These are phyloP conservation scores for Jamesozyma lodderae DNA, from an alignment of 805 yeast genomes.

Conservation along the genomic window DNA sequence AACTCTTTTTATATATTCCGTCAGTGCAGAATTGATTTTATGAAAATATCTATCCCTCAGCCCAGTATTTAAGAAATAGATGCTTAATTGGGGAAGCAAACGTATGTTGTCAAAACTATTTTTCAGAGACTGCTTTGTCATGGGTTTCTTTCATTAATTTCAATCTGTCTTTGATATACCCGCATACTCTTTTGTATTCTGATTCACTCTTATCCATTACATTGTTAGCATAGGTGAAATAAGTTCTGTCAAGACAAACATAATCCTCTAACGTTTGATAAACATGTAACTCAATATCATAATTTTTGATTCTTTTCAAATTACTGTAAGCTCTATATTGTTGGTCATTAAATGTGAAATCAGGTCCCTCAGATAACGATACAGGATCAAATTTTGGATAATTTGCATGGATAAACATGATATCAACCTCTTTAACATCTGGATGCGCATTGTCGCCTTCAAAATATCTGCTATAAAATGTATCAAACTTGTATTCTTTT, in stretches of 20 bases:
- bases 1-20: too few relatives aligned
- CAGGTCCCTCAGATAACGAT: conserved; percentile 12
- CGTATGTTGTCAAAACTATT: too few relatives aligned
- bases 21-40: too few relatives aligned
- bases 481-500: conserved; percentile 3
- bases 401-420: conserved; percentile 34
- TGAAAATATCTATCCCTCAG: too few relatives aligned
- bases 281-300: conserved; percentile 21
- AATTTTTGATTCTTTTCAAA: conserved; percentile 12
- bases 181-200: conserved; percentile 14
- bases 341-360: conserved; percentile 11
- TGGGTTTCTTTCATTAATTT: conserved; percentile 17
- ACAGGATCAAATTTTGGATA: conserved; percentile 35
- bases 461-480: conserved; percentile 8
- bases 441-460: conserved; percentile 1
- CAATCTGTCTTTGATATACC: conserved; percentile 17
- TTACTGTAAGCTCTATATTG: conserved; percentile 13
- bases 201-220: conserved; percentile 9
- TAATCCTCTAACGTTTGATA: conserved; percentile 4
- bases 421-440: conserved; percentile 11
- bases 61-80: too few relatives aligned
- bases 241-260: conserved; percentile 5
- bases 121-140: conserved; percentile 9
- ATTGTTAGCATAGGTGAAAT: conserved; percentile 16
- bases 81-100: too few relatives aligned